A percentile compares a stretch with the other conserved stretches of the same genome.
Conservation (phyloP, 371 early-diverging fungal species). For the Chytridiales sp. region DNA sequence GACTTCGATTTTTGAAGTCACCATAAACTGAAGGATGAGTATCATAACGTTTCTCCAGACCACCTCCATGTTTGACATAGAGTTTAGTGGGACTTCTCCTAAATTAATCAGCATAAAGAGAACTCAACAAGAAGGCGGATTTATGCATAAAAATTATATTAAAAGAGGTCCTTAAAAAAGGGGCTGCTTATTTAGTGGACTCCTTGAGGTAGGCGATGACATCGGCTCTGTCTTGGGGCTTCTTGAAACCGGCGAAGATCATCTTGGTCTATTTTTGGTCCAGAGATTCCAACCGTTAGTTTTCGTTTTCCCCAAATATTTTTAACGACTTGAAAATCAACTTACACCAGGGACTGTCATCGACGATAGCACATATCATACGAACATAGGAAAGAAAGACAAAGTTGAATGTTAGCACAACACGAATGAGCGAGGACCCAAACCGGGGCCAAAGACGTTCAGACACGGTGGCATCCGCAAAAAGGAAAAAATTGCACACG, state of each 20-base stretch:
- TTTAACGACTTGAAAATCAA: neutral
- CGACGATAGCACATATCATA: neutral
- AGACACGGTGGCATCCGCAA: neutral
- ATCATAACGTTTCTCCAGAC: too few species aligned
- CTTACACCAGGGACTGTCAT: constrained; percentile 12
- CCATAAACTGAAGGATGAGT: too few species aligned
- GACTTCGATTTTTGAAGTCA: too few species aligned
- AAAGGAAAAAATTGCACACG: too few species aligned
- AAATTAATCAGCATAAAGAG: too few species aligned
- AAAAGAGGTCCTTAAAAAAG: too few species aligned
- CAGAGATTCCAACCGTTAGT: too few species aligned
- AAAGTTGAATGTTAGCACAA: neutral
- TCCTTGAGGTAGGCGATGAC: constrained; percentile 91
- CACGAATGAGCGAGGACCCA: neutral
- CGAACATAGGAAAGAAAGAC: neutral
- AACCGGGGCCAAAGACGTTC: neutral
- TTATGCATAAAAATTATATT: too few species aligned
- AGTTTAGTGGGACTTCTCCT: too few species aligned
- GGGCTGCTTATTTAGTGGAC: constrained; percentile 41
- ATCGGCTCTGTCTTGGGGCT: constrained; percentile 63
- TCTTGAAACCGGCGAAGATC: constrained; percentile 98
- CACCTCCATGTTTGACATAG: too few species aligned
- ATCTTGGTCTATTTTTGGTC: constrained; percentile 70
- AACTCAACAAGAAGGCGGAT: too few species aligned
- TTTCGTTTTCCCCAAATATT: too few species aligned